These are phyloP conservation scores for Botrytis porri DNA, from an alignment of 2,329 filamentous ascomycete genomes.

Conservation along the genomic window DNA sequence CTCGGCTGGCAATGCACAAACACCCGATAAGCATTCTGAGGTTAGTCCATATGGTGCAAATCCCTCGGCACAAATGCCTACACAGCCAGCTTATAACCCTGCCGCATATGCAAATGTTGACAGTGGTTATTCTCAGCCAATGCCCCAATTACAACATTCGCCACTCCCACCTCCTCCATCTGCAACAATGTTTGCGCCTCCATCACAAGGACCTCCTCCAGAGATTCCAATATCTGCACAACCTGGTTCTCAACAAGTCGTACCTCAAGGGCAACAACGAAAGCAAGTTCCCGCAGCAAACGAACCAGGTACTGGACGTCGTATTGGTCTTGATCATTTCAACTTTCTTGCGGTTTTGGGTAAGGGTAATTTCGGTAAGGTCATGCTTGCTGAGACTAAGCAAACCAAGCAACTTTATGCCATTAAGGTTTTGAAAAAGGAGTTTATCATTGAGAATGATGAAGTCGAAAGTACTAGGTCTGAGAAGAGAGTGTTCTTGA, in stretches of 20 bases:
- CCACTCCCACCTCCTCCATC: slow-evolving; percentile 33
- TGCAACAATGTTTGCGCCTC: slow-evolving; percentile 34
- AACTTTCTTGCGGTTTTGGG: slow-evolving; percentile 97
- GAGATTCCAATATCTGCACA: slow-evolving; percentile 20
- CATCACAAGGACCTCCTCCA: slow-evolving; percentile 35
- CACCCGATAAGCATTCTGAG: slow-evolving; percentile 31
- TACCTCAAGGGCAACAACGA: slow-evolving; percentile 35
- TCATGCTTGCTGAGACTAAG: slow-evolving; percentile 99
- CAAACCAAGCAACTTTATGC: slow-evolving; percentile 87
- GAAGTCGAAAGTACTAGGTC: slow-evolving; percentile 97
- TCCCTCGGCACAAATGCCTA: slow-evolving; percentile 42
- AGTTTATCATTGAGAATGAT: slow-evolving; percentile 99
- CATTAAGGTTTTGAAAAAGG: slow-evolving; percentile 99
- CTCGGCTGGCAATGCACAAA: slow-evolving; percentile 27
- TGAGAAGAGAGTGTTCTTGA: slow-evolving; percentile 94
- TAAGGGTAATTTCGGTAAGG: slow-evolving; percentile 99
- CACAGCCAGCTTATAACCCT: slow-evolving; percentile 72
- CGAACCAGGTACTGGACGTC: slow-evolving; percentile 69
- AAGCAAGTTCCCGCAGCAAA: slow-evolving; percentile 70
- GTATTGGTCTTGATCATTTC: slow-evolving; percentile 96
- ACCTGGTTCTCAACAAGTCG: slow-evolving; percentile 36
- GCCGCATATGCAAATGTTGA: slow-evolving; percentile 68
- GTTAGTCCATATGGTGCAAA: slow-evolving; percentile 29
- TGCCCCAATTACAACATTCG: slow-evolving; percentile 36
- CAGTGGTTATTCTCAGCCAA: slow-evolving; percentile 46